Base-by-base conservation (phyloP, 2,329 filamentous ascomycete species). In the Talaromyces sp. region DNA sequence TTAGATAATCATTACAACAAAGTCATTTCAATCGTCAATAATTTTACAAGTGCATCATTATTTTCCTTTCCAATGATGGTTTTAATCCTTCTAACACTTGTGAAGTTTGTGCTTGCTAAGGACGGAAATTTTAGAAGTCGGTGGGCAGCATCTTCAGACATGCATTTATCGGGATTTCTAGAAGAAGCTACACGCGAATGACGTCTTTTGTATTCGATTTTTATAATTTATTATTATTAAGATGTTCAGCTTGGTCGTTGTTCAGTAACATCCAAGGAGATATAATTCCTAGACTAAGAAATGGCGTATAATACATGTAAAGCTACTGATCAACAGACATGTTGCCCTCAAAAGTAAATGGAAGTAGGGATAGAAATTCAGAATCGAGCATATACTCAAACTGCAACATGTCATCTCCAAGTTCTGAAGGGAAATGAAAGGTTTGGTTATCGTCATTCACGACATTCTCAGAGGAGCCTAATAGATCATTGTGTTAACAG, bases 371-470 rank as follows among this genome's bases (percentile, higher is more conserved):
- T 14, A 63, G 28, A 44, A 65, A 63, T 18, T 62, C 60, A 5
- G 51, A 40, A 36, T 65, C 61, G 34, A 66, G 58, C 10, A 64
- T 55, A n/a, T 62, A 58, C 33, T 63, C 65, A 31, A 66, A 65
- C 1, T 8, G 42, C 12, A 52, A 23, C 16, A 53, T 7, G 12
- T 63, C 58, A n/a, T 27, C 44, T 23, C 31, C 44, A 28, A 56
- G 14, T 9, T 55, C 54, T 14, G 18, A n/a, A 16, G 50, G 14
- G 7, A 18, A n/a, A n/a, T 31, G 4, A 53, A 23, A 16, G 12
- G 4, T 16, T 31, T 53, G 12, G 16, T 53, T 53, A 31, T 16
- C 9, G 10, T 28, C 27, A 12, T 18, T 31, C 12, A 31, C 28
- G 12, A 4, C 16, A 10, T 10, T 53, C 14, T 31, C 28, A 53